A percentile compares a stretch with the other conserved stretches of the same genome.
phyloP scores from a whole-genome alignment of 75 land plant species.

The Pinus taeda region DNA sequence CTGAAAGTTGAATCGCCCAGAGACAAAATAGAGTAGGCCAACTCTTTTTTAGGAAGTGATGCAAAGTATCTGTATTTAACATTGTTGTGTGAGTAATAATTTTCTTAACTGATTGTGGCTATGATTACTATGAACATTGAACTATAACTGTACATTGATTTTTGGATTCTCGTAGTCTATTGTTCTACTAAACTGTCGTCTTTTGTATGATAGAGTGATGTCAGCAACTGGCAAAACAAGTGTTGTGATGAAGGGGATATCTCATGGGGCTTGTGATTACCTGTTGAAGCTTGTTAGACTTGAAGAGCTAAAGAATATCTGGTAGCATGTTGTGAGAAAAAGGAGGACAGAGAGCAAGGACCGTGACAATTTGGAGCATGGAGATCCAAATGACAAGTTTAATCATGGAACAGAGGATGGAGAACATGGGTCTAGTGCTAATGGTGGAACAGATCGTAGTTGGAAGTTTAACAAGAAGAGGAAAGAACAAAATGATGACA shows the following conservation, averaged over 20 bases:
- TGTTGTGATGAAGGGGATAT: slow-evolving; percentile 86
- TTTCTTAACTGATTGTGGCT: neutral
- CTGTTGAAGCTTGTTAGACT: slow-evolving; percentile 81
- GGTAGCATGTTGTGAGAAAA: slow-evolving; percentile 90
- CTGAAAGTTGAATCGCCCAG: too few species aligned
- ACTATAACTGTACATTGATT: neutral
- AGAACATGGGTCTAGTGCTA: slow-evolving; percentile 20
- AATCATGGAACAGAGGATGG: slow-evolving; percentile 16
- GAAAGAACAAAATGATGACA: slow-evolving; percentile 50
- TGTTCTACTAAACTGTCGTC: slow-evolving; percentile 22
- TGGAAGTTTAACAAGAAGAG: slow-evolving; percentile 41
- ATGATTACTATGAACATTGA: neutral
- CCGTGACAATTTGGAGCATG: slow-evolving; percentile 16
- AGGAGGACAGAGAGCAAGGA: slow-evolving; percentile 34
- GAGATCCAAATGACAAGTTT: slow-evolving; percentile 26
- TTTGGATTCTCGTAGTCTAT: neutral
- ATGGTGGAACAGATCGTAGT: slow-evolving; percentile 37
- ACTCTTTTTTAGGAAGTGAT: too few species aligned
- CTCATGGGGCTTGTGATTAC: slow-evolving; percentile 92
- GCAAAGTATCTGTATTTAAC: too few species aligned
- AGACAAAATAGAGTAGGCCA: too few species aligned
- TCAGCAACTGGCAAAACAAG: slow-evolving; percentile 79
- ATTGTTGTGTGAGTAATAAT: too few species aligned
- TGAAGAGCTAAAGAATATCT: slow-evolving; percentile 86
- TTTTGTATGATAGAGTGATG: slow-evolving; percentile 53